Percentiles rank a stretch among this genome's conserved stretches.
Conservation (phyloP, 2,329 filamentous ascomycete genomes). For the Cladobotryum mycophilum region DNA sequence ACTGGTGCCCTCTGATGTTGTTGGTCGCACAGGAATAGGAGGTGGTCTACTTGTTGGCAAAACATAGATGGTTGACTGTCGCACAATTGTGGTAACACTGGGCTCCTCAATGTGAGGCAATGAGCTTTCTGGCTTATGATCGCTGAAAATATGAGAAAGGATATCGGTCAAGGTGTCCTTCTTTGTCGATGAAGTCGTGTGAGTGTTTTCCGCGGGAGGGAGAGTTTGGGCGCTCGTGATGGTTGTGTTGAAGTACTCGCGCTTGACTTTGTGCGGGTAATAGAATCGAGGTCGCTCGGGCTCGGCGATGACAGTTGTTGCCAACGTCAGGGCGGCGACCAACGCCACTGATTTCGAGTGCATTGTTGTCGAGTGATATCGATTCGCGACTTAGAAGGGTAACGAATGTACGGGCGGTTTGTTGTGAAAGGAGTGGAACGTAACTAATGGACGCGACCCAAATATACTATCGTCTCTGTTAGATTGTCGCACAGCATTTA, state of each 20-base stretch:
- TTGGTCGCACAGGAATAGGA: too few species aligned
- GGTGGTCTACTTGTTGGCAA: too few species aligned
- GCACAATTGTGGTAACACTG: constrained; percentile 9
- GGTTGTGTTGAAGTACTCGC: constrained; percentile 41
- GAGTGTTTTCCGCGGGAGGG: not conserved
- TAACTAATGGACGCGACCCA: constrained; percentile 5
- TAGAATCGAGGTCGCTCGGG: constrained; percentile 47
- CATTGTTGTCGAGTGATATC: constrained; percentile 34
- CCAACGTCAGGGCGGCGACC: constrained; percentile 43
- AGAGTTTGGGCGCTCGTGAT: constrained; percentile 23
- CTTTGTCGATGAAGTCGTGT: constrained; percentile 9
- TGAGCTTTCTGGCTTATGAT: too few species aligned
- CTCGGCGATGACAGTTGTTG: constrained; percentile 40
- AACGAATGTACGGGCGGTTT: constrained; percentile 13
- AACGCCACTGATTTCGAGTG: constrained; percentile 40
- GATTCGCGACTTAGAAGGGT: constrained; percentile 15
- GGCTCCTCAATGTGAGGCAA: not conserved
- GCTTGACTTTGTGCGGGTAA: constrained; percentile 51
- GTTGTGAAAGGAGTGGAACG: constrained; percentile 9
- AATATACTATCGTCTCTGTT: constrained; percentile 8
- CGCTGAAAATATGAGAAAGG: constrained; percentile 16
- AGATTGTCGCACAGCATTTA: not conserved
- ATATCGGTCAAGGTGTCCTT: constrained; percentile 18
- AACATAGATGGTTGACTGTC: not conserved
- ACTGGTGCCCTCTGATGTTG: too few species aligned